Evolutionary conservation across 768 basidiomycete species (phyloP).

Genomic region (Tremella fuciformis): DNA sequence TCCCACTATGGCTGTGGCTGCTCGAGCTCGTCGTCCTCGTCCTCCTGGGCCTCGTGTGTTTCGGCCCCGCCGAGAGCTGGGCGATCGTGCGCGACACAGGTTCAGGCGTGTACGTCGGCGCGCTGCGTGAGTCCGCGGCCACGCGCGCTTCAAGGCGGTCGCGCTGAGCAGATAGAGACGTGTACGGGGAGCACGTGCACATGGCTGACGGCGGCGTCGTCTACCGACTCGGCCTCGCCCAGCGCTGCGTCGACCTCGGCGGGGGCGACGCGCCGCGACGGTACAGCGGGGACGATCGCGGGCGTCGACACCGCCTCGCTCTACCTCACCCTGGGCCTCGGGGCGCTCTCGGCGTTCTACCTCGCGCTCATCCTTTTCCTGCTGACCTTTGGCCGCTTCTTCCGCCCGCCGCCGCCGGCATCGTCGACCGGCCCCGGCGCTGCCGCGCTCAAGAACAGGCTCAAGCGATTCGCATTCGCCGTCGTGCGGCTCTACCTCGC

Average conservation of each 20-base stretch:
- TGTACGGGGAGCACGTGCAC: too few relatives aligned
- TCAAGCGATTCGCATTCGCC: background rate
- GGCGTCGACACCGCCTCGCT: slow-evolving; percentile 4
- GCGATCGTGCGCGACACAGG: background rate
- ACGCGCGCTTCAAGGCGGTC: background rate
- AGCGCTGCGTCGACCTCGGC: too few relatives aligned
- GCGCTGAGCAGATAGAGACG: too few relatives aligned
- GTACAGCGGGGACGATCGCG: background rate
- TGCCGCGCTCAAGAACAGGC: background rate
- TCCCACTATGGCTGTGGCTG: background rate
- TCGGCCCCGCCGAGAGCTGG: slow-evolving; percentile 1
- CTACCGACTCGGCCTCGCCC: background rate
- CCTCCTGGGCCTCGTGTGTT: background rate
- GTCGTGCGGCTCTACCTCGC: background rate
- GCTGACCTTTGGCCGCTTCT: background rate
- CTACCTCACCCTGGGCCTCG: background rate
- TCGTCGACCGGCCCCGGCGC: background rate
- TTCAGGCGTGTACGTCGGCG: background rate
- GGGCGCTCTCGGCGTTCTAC: slow-evolving; percentile 1
- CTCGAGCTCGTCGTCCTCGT: background rate
- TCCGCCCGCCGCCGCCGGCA: background rate
- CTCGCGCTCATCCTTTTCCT: slow-evolving; percentile 1
- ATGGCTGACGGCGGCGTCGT: too few relatives aligned
- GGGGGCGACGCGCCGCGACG: too few relatives aligned
- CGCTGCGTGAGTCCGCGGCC: background rate